Base-by-base conservation (phyloP, 495 filamentous ascomycete species). In the Penicillium egyptiacum region DNA sequence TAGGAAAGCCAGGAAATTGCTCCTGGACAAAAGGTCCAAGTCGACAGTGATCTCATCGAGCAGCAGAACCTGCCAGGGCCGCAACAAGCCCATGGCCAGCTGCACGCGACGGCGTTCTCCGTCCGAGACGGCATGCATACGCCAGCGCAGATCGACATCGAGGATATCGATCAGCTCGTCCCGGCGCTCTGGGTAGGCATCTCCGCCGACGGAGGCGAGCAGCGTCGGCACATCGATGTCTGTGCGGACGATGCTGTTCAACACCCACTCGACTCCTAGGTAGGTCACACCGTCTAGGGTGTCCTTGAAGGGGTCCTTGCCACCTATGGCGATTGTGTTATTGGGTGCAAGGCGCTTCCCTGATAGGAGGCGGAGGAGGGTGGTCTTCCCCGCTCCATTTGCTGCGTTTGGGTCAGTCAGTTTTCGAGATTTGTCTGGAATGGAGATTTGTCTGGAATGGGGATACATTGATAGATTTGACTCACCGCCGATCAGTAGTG, bases 21-120 rank as follows among this genome's bases (percentile, higher is more conserved):
- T 82, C 12, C 94, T 79, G 30, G 83, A 88, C 56, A 97, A 79
- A 26, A 99, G 78, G 63, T 99, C 94, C 57, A 99, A 70, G 70
- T 99, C 94, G 5, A 99, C 95, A 2, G 94, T 99, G 61, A 99
- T 94, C 75, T 99, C 94, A 67, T 99, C 94, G 16, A 99, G 81
- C 61, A 99, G 75, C 40, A 99, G 73, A 5, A 97, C 86, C 26
- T 81, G 82, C 94, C 94, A 99, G 7, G 94, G 94, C n/a, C 92
- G 79, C 17, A 99, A 75, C 40, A 99, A 72, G 0, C 94, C 94
- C 94, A 99, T 98, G 16, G 92, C 91, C 22, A 99, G 76, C 77
- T 99, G 94, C 22, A 99, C 94, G 14, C 94, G 80, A 2, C 94
- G 79, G 5, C 94, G 75, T 75, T 99, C 94, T 19, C 94, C 94